Evolutionary conservation across 331 rosid species (phyloP).

Genomic region (Malus hybrid): DNA sequence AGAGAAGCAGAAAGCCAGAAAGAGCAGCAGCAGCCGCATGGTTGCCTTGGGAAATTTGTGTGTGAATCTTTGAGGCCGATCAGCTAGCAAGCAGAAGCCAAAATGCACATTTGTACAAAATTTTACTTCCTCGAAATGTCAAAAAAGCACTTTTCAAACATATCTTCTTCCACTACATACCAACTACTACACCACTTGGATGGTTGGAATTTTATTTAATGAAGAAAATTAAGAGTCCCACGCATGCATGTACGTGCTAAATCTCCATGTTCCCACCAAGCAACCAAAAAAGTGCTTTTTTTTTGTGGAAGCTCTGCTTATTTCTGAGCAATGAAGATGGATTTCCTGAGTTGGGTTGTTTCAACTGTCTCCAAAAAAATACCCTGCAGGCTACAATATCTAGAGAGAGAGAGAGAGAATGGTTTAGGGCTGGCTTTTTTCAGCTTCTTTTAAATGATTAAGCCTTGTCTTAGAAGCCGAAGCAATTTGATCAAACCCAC

Average conservation of each 20-base stretch:
- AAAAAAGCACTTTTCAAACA: background rate
- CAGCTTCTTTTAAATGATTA: conserved; percentile 2
- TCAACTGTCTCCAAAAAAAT: background rate
- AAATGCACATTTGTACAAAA: background rate
- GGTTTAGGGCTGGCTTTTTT: background rate
- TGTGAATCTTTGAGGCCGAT: background rate
- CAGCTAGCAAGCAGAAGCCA: background rate
- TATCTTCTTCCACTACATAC: background rate
- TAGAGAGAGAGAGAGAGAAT: background rate
- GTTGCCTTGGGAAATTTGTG: conserved; percentile 25
- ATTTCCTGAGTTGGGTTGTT: conserved; percentile 3
- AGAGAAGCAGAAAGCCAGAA: conserved; percentile 41
- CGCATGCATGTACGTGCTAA: background rate
- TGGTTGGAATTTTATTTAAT: background rate
- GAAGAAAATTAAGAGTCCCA: background rate
- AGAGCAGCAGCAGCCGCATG: conserved; percentile 28
- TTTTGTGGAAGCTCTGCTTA: background rate
- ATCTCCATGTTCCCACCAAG: background rate
- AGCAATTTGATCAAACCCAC: background rate
- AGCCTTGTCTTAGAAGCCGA: conserved; percentile 12
- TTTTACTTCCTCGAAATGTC: background rate
- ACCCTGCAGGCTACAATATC: background rate
- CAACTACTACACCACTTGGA: background rate
- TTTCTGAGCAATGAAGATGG: background rate
- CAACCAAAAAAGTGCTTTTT: background rate